These are phyloP conservation scores for Salix dunnii DNA, from an alignment of 345 rosid genomes.

Conservation along the genomic window DNA sequence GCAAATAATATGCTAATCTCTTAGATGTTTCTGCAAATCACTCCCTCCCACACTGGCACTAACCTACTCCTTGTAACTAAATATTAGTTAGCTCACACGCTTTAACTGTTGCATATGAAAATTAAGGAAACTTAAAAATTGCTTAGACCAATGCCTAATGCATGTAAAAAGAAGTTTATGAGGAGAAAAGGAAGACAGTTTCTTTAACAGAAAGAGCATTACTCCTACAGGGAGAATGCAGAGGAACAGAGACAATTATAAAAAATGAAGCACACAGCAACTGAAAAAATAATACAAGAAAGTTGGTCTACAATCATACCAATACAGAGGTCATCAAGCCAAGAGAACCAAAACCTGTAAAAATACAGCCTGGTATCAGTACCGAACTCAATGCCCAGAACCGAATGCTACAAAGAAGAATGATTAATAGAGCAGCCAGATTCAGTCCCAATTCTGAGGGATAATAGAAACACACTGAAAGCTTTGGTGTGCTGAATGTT, in stretches of 20 bases:
- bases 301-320: conserved; percentile 40
- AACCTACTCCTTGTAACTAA: background rate
- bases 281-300: background rate
- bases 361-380: conserved; percentile 12
- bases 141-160: background rate
- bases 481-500: background rate
- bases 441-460: background rate
- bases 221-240: background rate
- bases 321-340: conserved; percentile 98
- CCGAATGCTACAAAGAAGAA: background rate
- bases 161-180: background rate
- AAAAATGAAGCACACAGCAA: background rate
- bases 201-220: background rate
- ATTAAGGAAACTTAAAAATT: background rate
- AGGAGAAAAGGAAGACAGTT: background rate
- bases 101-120: background rate
- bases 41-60: background rate
- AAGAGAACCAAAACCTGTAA: conserved; percentile 90
- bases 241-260: background rate
- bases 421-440: background rate
- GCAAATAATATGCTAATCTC: background rate
- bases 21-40: background rate
- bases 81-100: background rate
- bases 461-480: background rate
- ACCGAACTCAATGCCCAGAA: background rate